Evolutionary conservation across 768 basidiomycete species (phyloP).

Genomic region (Amyloporia xantha): DNA sequence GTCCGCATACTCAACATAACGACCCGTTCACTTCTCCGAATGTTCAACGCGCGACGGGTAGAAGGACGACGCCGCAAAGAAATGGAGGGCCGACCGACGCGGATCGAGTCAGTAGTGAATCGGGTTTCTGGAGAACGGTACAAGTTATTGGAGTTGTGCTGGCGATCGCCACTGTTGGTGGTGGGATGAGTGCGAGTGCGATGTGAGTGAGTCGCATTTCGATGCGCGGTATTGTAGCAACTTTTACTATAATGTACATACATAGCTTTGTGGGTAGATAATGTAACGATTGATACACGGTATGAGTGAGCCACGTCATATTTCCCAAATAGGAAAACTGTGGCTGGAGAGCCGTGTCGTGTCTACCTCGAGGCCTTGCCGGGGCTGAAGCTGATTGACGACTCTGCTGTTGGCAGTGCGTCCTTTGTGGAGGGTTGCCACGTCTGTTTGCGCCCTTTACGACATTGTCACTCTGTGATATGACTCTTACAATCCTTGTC

Average conservation of each 20-base stretch:
- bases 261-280: too few relatives aligned
- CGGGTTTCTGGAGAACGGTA: constrained; percentile 16
- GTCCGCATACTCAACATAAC: constrained; percentile 6
- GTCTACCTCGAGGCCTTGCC: too few relatives aligned
- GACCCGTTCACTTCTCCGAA: constrained; percentile 23
- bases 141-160: constrained; percentile 24
- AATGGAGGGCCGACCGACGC: constrained; percentile 6
- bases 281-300: too few relatives aligned
- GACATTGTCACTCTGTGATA: constrained; percentile 15
- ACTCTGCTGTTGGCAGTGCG: too few relatives aligned
- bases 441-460: constrained; percentile 6
- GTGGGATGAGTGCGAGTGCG: constrained; percentile 21
- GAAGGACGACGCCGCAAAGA: constrained; percentile 2
- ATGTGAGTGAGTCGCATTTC: too few relatives aligned
- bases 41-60: constrained; percentile 23
- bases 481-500: constrained; percentile 33
- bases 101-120: constrained; percentile 17
- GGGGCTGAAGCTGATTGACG: too few relatives aligned
- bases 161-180: constrained; percentile 21
- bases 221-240: too few relatives aligned
- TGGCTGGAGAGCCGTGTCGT: too few relatives aligned
- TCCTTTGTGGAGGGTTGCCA: too few relatives aligned
- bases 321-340: too few relatives aligned
- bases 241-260: too few relatives aligned
- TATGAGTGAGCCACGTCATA: too few relatives aligned